A percentile compares a stretch with the other conserved stretches of the same genome.
Conservation (phyloP, 495 filamentous ascomycete genomes). For the Podospora bellae-mahoneyi region DNA sequence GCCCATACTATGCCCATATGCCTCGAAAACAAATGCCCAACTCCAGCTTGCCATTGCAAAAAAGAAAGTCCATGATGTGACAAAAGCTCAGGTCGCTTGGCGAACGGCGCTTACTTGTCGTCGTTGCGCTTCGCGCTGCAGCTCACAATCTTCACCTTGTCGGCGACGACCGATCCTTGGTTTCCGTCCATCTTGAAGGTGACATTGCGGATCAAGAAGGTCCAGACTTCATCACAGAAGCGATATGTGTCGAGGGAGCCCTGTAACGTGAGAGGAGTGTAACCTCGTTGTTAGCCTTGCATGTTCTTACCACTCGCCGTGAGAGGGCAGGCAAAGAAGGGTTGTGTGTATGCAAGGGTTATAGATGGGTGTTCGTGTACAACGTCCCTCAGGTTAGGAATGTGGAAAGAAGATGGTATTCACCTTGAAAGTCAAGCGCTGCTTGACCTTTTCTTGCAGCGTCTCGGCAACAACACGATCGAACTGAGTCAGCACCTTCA, state of each 20-base stretch:
- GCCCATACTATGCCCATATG: neutral
- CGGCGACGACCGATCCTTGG: conserved; percentile 50
- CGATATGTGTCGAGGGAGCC: conserved; percentile 98
- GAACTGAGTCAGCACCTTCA: conserved; percentile 94
- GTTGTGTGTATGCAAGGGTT: neutral
- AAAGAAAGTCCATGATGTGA: neutral
- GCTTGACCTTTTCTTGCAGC: conserved; percentile 84
- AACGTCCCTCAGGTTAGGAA: neutral
- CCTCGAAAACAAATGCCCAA: neutral
- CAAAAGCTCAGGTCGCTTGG: neutral
- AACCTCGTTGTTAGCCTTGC: neutral
- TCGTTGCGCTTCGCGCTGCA: conserved; percentile 86
- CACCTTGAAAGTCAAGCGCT: conserved; percentile 94
- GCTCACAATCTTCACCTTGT: conserved; percentile 96
- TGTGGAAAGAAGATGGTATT: conserved; percentile 15
- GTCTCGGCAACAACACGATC: conserved; percentile 86
- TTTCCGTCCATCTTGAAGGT: conserved; percentile 93
- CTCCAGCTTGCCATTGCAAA: neutral
- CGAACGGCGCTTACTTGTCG: conserved; percentile 48
- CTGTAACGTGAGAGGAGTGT: conserved; percentile 45
- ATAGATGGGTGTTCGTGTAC: neutral
- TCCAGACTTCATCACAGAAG: conserved; percentile 99
- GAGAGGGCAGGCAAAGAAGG: neutral
- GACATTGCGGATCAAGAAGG: conserved; percentile 97
- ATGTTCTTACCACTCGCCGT: neutral